Base-by-base conservation (phyloP, 139 green algal genomes). In the Penium margaritaceum region DNA sequence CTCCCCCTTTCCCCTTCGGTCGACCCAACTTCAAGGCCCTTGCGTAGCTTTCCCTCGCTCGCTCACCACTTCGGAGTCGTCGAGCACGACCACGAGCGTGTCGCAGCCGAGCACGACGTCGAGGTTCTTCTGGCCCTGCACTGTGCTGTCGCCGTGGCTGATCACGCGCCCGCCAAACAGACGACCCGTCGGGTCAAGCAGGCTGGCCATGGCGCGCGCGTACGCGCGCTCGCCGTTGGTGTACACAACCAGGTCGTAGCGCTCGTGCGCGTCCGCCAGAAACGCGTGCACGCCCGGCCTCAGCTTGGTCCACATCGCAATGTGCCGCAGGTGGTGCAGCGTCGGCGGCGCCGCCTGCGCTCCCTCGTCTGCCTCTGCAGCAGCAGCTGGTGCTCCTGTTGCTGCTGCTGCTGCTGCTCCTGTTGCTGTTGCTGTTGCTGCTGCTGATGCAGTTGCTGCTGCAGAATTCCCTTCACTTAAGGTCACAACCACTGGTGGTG, bases 291-390 rank as follows among this genome's bases (percentile, higher is more conserved):
- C 84, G 33, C 84, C 79, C 2, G 92, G 92, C 14, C 92, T 84
- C 63, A 97, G 86, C 83, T 96, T 96, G 24, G 92, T 97, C 89
- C 89, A 96, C 81, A 97, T 89, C 39, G 81, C 70, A 73, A 93
- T 84, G 47, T 91, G 81, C 1, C 75, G 74, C 55, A 96, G 69
- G 38, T 80, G 74, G 76, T 86, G 33, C 27, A 74, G 66, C 33
- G 29, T 38, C n/a, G 6, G 15, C 15, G n/a, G n/a, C 15, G 12
- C 15, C 29, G n/a, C 47, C 47, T 58, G 2, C 29, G 14, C 47
- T 58, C 47, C 47, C 1, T 19, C 29, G 15, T n/a, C 47, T 24
- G 47, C 9, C 47, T 58, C 47, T 27, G 15, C 47, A 58, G 14
- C 47, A 58, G 1, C 47, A 21, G 14, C 47, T 24, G 5, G n/a